Evolutionary conservation across 2,329 filamentous ascomycete genomes (phyloP), one percentile per base, ranked within the genome.

Genomic region (Didymella pinodella): DNA sequence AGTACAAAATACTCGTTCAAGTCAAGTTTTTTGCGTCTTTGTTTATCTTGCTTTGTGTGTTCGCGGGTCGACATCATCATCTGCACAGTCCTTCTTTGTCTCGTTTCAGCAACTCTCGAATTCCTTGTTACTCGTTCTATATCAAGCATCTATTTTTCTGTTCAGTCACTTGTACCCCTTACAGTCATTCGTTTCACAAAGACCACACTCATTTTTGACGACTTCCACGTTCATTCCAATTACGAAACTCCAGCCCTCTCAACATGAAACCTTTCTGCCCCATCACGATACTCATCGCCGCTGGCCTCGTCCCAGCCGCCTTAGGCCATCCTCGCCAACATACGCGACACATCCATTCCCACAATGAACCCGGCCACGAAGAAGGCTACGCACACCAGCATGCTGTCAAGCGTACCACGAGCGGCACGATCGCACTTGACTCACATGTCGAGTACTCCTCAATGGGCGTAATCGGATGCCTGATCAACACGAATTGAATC

Each of bases 361-460:
- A 58, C 36, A 22, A 48, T 25, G 29, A 50, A 20, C 34, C 34
- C 14, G 32, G 25, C 34, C 8, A 32, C 12, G 43, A 18, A n/a
- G 20, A 18, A 12, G 14, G 29, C 12, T 6, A 14, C 32, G 5
- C n/a, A 6, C 10, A 40, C 2, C 16, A 8, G 7, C 7, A 40
- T 3, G 18, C n/a, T 16, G 18, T 2, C 25, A 50, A 57, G 7
- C 48, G 48, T 16, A 25, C 44, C 18, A 22, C 34, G 5, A 40
- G 11, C 10, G 49, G 48, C 14, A 46, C 45, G 14, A 54, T 59
- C 16, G 46, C 40, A 5, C 46, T 59, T 1, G 46, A 59, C 46
- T 59, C 59, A 4, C 85, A 87, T 68, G 83, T 82, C 60, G 75
- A 78, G 65, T 87, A 82, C 77, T 85, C 83, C 8, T 86, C 36